Evolutionary conservation across 371 early-diverging fungal species (phyloP).

Genomic region (Mucor mucedo): DNA sequence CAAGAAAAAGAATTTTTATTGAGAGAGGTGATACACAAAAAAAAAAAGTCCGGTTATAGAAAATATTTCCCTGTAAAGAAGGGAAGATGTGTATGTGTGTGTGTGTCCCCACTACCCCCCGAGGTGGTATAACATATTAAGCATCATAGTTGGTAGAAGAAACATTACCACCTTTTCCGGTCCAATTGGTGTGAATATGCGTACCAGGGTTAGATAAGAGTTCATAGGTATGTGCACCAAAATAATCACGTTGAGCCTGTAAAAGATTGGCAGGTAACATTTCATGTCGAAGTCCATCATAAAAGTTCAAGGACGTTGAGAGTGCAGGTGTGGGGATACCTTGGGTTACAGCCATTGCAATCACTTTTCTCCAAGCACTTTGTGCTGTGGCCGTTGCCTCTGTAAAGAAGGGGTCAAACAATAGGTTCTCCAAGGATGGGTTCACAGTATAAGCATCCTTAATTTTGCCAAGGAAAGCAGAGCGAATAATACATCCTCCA

Average conservation of each 20-base stretch:
- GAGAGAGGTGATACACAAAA: background rate
- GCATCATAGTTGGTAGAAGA: slow-evolving; percentile 47
- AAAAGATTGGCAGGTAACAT: slow-evolving; percentile 94
- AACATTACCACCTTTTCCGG: slow-evolving; percentile 82
- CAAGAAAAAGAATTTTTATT: background rate
- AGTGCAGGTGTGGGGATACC: slow-evolving; percentile 94
- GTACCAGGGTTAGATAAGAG: slow-evolving; percentile 75
- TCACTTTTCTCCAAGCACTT: slow-evolving; percentile 88
- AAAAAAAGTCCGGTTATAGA: background rate
- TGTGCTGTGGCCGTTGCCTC: slow-evolving; percentile 83
- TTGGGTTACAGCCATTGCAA: slow-evolving; percentile 75
- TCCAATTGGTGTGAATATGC: slow-evolving; percentile 96
- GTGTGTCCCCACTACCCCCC: no score
- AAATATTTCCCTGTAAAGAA: background rate
- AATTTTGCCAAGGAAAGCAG: slow-evolving; percentile 93
- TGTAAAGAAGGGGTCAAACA: slow-evolving; percentile 94
- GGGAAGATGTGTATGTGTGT: no score
- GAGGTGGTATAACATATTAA: slow-evolving; percentile 6
- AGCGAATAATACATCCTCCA: slow-evolving; percentile 98
- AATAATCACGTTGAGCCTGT: slow-evolving; percentile 97
- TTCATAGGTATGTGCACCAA: slow-evolving; percentile 97
- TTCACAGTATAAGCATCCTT: slow-evolving; percentile 89
- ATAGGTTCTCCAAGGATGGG: slow-evolving; percentile 82
- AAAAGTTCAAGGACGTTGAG: slow-evolving; percentile 92
- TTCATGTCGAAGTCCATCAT: slow-evolving; percentile 92